Conservation (phyloP, 352 stramenopile genomes). For the Globisporangium uncinulatum region DNA sequence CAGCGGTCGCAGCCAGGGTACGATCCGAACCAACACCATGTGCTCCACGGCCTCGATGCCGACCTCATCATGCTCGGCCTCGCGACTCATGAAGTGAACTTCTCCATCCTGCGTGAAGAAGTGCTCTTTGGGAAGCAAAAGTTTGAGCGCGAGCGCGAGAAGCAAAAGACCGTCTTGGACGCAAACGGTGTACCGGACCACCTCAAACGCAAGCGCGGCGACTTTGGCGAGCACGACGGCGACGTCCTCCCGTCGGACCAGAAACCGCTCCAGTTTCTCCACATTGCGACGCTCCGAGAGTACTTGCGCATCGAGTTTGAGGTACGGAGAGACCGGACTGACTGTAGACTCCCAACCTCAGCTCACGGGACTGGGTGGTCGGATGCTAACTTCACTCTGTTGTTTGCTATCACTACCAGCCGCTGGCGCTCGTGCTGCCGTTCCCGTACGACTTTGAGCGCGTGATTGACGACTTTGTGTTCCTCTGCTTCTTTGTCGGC, state of each 20-base stretch:
- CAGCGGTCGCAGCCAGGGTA: constrained; percentile 94
- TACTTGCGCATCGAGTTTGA: constrained; percentile 95
- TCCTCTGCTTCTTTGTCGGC: constrained; percentile 99
- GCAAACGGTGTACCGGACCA: constrained; percentile 60
- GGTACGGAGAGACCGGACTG: no score
- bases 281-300: constrained; percentile 92
- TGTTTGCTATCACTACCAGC: constrained; percentile 22
- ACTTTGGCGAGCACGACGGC: constrained; percentile 80
- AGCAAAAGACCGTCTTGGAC: constrained; percentile 61
- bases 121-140: constrained; percentile 84
- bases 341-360: no score
- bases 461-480: constrained; percentile 99
- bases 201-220: constrained; percentile 73
- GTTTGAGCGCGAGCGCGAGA: constrained; percentile 65
- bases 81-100: constrained; percentile 98
- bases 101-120: constrained; percentile 98
- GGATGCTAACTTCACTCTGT: not conserved
- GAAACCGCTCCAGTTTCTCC: constrained; percentile 92
- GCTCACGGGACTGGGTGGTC: no score
- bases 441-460: constrained; percentile 97
- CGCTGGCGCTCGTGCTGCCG: constrained; percentile 65
- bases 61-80: constrained; percentile 99
- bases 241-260: constrained; percentile 77
- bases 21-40: constrained; percentile 96
- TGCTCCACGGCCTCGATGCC: constrained; percentile 97